These are phyloP conservation scores for Micractinium sp. DNA, from an alignment of 139 green algal species.

Conservation along the genomic window DNA sequence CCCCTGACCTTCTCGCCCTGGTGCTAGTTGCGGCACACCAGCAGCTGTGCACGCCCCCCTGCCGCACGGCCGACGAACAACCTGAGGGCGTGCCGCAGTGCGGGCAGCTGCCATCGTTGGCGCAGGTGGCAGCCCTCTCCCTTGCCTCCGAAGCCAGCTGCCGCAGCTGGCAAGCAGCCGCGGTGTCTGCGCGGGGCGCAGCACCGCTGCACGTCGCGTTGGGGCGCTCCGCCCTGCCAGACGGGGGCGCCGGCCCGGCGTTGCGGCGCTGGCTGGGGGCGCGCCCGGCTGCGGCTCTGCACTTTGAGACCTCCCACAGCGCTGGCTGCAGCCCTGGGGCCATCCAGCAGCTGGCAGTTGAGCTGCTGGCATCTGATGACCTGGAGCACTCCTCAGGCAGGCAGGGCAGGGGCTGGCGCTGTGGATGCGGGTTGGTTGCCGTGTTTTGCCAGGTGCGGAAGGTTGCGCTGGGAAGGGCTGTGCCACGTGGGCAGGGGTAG, in stretches of 20 bases:
- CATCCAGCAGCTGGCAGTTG: constrained; percentile 2
- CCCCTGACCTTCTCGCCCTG: not conserved
- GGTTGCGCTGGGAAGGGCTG: not conserved
- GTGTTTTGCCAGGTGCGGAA: not conserved
- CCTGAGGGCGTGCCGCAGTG: not conserved
- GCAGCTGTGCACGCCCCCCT: not conserved
- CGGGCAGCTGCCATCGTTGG: not conserved
- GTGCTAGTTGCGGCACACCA: not conserved
- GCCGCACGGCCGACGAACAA: not conserved
- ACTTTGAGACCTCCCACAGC: not conserved
- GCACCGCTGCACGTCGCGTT: not conserved
- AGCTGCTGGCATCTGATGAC: not conserved
- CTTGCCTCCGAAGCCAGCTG: not conserved
- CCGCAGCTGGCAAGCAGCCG: not conserved
- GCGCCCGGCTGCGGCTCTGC: not conserved
- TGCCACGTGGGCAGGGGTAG: too few relatives aligned
- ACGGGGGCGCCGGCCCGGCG: not conserved
- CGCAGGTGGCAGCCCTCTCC: not conserved
- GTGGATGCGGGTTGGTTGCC: too few relatives aligned
- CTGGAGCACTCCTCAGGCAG: not conserved
- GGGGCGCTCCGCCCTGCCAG: not conserved
- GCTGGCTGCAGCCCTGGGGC: not conserved
- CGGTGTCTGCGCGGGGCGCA: not conserved
- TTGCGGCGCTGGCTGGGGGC: not conserved
- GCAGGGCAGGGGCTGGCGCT: not conserved